These are phyloP conservation scores for Anthracocystis walkeri DNA, from an alignment of 1,284 basidiomycete species.

Conservation along the genomic window DNA sequence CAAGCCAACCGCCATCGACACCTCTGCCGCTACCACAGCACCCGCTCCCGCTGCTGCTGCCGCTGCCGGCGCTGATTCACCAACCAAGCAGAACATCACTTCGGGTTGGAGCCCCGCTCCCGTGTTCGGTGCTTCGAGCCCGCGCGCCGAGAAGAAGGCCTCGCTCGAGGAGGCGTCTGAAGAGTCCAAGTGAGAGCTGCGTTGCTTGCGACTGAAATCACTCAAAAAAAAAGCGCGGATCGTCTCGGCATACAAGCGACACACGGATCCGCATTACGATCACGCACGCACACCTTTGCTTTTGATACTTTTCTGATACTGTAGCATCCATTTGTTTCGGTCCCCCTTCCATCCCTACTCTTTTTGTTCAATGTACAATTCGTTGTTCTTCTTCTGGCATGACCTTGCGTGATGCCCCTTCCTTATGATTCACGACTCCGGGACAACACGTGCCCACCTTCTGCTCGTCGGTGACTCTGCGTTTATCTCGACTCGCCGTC, in stretches of 20 bases:
- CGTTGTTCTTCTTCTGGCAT: too few species aligned
- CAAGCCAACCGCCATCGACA: slow-evolving; percentile 36
- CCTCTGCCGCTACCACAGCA: slow-evolving; percentile 7
- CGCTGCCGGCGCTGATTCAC: slow-evolving; percentile 8
- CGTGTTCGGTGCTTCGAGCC: slow-evolving; percentile 34
- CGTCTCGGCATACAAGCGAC: not conserved
- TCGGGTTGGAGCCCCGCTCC: slow-evolving; percentile 42
- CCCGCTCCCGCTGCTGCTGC: slow-evolving; percentile 13
- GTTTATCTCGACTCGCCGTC: too few species aligned
- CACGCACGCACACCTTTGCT: not conserved
- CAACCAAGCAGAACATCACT: slow-evolving; percentile 38
- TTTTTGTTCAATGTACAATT: too few species aligned
- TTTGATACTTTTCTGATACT: too few species aligned
- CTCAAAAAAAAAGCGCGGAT: not conserved
- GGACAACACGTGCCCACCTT: too few species aligned
- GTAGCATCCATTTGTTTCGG: too few species aligned
- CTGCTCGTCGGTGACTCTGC: too few species aligned
- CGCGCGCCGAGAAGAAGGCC: slow-evolving; percentile 29
- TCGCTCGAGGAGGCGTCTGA: slow-evolving; percentile 15
- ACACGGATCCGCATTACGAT: not conserved
- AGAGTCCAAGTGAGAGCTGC: slow-evolving; percentile 9
- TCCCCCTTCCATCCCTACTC: too few species aligned
- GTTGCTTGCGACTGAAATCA: not conserved
- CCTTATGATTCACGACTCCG: too few species aligned
- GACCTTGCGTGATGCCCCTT: too few species aligned